phyloP scores from a whole-genome alignment of 768 basidiomycete species.

The Harrya chromipes region DNA sequence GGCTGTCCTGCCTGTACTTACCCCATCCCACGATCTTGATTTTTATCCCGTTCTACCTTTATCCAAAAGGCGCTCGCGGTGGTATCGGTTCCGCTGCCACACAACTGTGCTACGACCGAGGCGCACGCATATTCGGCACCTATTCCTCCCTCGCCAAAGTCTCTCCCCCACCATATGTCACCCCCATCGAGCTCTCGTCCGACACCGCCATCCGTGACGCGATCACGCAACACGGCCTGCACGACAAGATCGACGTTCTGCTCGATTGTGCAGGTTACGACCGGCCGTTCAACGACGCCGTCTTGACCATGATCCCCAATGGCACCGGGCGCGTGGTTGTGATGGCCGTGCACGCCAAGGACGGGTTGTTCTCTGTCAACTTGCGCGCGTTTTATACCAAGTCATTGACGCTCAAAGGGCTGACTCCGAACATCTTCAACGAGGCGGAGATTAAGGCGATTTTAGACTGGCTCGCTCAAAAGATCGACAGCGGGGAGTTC shows the following conservation, averaged over 20 bases:
- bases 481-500: constrained; percentile 29
- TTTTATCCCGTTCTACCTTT: not conserved
- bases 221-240: constrained; percentile 22
- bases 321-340: constrained; percentile 34
- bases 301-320: constrained; percentile 31
- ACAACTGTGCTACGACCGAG: constrained; percentile 30
- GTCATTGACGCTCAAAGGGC: constrained; percentile 30
- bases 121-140: constrained; percentile 34
- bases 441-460: constrained; percentile 25
- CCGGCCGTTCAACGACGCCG: constrained; percentile 32
- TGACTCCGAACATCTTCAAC: constrained; percentile 27
- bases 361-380: constrained; percentile 29
- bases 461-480: constrained; percentile 27
- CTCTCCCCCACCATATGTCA: constrained; percentile 25
- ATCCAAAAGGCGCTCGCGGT: constrained; percentile 29
- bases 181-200: constrained; percentile 32
- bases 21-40: no score
- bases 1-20: no score
- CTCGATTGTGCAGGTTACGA: constrained; percentile 35
- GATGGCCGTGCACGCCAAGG: constrained; percentile 34
- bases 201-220: constrained; percentile 30
- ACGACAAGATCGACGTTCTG: constrained; percentile 33
- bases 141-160: constrained; percentile 30
- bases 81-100: constrained; percentile 35
- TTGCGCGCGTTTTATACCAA: constrained; percentile 34